Conservation (phyloP, 345 rosid species). For the Firmiana major region DNA sequence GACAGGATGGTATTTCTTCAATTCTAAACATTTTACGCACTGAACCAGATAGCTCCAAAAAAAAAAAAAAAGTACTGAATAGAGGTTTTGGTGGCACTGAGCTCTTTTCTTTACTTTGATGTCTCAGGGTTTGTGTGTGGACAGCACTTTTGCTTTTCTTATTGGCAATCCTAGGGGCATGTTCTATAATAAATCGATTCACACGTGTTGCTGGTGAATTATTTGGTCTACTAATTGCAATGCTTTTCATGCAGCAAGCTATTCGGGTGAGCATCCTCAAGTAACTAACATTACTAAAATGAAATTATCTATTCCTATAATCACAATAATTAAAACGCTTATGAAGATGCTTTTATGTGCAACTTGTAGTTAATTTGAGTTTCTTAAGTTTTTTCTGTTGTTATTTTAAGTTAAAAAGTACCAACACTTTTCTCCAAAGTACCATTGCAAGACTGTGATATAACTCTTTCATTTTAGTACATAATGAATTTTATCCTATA, state of each 20-base stretch:
- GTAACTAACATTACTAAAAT: not conserved
- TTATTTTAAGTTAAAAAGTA: not conserved
- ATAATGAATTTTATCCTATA: conserved; percentile 21
- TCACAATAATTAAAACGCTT: not conserved
- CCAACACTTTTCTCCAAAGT: not conserved
- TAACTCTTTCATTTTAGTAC: not conserved
- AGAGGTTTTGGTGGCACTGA: conserved; percentile 10
- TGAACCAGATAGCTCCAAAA: not conserved
- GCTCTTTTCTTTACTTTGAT: conserved; percentile 5
- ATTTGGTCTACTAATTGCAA: conserved; percentile 78
- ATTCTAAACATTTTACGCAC: not conserved
- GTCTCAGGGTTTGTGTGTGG: conserved; percentile 86
- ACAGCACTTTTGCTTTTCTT: conserved; percentile 69
- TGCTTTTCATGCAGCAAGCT: conserved; percentile 82
- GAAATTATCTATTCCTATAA: not conserved
- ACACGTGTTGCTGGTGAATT: conserved; percentile 83
- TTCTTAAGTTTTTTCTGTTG: not conserved
- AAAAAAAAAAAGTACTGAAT: not conserved
- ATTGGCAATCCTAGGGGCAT: conserved; percentile 58
- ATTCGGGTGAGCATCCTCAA: conserved; percentile 41
- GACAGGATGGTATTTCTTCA: conserved; percentile 63
- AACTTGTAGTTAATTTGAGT: not conserved
- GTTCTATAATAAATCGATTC: conserved; percentile 64
- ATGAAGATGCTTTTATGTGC: not conserved
- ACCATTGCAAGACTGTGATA: not conserved